Percentiles rank a stretch among this genome's conserved stretches.
phyloP scores from a whole-genome alignment of 768 basidiomycete genomes.

The Panaeolus papilionaceus region DNA sequence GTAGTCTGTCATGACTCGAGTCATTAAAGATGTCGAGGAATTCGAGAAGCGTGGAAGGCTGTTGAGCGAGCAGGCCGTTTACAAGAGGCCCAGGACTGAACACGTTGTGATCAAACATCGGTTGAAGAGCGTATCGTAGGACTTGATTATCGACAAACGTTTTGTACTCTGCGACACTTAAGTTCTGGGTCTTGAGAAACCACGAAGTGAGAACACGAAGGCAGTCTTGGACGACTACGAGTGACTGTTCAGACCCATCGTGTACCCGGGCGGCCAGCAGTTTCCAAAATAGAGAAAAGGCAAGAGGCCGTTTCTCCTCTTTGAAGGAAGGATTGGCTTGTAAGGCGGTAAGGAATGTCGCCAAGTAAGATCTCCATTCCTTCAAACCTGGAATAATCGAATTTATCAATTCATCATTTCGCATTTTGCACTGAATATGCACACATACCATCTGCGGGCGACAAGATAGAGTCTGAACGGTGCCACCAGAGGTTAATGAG shows the following conservation, averaged over 20 bases:
- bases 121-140: neutral
- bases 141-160: neutral
- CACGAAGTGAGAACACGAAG: neutral
- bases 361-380: neutral
- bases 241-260: neutral
- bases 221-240: neutral
- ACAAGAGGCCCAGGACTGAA: neutral
- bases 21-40: conserved; percentile 3
- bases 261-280: neutral
- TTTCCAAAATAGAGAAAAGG: conserved; percentile 1
- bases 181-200: neutral
- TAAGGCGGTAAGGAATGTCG: neutral
- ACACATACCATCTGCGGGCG: neutral
- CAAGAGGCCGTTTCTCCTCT: neutral
- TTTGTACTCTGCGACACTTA: neutral
- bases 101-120: neutral
- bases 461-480: neutral
- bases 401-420: neutral
- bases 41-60: neutral
- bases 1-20: neutral
- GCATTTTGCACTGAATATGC: neutral
- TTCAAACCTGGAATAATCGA: neutral
- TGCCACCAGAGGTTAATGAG: conserved; percentile 7
- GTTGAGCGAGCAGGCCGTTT: neutral
- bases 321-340: neutral